Base-by-base conservation (phyloP, 306 rosid species). In the Prunus campanulata region DNA sequence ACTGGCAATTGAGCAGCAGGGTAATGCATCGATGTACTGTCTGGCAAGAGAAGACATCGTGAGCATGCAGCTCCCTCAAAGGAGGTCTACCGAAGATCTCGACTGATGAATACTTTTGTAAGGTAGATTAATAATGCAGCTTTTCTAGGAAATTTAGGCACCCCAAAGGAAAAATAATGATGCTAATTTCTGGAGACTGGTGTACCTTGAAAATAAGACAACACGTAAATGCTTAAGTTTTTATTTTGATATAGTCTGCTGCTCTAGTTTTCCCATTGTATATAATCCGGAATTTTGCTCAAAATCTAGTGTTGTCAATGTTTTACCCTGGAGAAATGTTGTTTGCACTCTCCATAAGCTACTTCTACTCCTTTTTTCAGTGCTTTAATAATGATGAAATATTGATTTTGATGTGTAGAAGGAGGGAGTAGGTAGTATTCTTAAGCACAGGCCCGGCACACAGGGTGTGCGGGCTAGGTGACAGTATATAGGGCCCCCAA, bases 51-150 rank as follows among this genome's bases (percentile, higher is more conserved):
- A 92, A 84, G 97, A 95, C 81, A 89, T 89, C 67, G 90, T 81
- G 18, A 90, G 86, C 90, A 90, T 89, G 99, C 99, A 95, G 66
- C 87, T 95, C 73, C 99, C 99, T 77, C 91, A 88, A 54, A 92
- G 90, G 86, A 88, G 86, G 65, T 68, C 76, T 30, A 66, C 83
- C 13, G 77, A 70, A 48, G 93, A 84, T 63, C 9, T 89, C 49
- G 88, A 91, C 84, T 93, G 68, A 87, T 67, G 63, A 74, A 30
- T 74, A 42, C 59, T 47, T 54, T 39, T 57, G 47, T 24, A 25
- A 72, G 24, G 22, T 51, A 71, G 73, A 55, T 35, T 66, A 77
- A 74, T 66, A 75, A 74, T 69, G 19, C 5, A 66, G 24, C 48
- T 16, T 19, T 22, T 49, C 18, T 39, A 32, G 56, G 78, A 54